Evolutionary conservation across 2,329 filamentous ascomycete species (phyloP), one percentile per base, ranked within the genome.

Genomic region (Helotiales sp.): DNA sequence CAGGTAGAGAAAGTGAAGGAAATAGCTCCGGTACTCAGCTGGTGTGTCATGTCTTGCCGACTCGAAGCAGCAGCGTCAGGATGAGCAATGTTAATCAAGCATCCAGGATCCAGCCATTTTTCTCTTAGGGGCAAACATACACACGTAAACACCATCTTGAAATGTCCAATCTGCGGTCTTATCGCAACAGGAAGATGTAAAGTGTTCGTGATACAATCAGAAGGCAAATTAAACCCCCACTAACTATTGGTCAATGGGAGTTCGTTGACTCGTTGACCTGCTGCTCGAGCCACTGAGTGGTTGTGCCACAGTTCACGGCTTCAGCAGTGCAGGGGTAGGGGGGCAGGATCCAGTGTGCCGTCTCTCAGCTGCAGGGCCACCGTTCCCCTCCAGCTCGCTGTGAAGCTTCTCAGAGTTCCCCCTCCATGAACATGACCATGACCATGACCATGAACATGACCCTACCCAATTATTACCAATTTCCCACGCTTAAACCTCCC

Each of bases 291-390:
- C 54, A 40, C 30, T 26, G 17, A 24, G 54, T 59, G 55, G 34
- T 59, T 59, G 55, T 59, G 20, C 34, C 55, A 43, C 37, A 43
- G 55, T 15, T 34, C 52, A 11, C 30, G 49, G 49, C 49, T 55
- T 55, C 52, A 55, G 52, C 52, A 55, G 30, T 30, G 30, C 52
- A 55, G 52, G 52, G 50, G 26, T 15, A 32, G 50, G 52, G 52
- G 52, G 50, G 26, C 6, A 24, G 2, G 15, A 6, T 22, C 17
- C 50, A 22, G 17, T 34, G 6, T 20, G 15, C 17, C 40, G 54
- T 37, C 3, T 40, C 54, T 57, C 54, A 57, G 52, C 52, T 55
- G 52, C 52, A 55, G 52, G 52, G 52, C 15, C 2, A 55, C 26
- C 8, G 52, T 55, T 55, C 52, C 30, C 52, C 52, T 55, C 28